Evolutionary conservation across 1,284 basidiomycete genomes (phyloP).

Genomic region (Chondrostereum purpureum): DNA sequence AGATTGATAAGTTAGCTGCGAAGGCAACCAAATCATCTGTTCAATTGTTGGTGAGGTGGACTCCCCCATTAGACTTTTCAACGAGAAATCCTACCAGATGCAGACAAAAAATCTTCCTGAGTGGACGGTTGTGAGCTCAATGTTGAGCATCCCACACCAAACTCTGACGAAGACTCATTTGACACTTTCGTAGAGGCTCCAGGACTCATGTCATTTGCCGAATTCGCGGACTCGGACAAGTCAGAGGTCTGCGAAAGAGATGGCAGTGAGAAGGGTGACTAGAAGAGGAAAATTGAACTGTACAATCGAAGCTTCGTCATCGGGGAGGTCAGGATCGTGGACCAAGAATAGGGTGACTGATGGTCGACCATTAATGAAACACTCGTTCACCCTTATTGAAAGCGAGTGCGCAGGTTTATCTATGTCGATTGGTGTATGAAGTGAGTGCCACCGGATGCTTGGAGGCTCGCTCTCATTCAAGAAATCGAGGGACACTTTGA

Average conservation of each 20-base stretch:
- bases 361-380: constrained; percentile 1
- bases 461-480: not conserved
- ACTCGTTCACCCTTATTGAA: constrained; percentile 1
- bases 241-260: too few species aligned
- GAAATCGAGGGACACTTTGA: constrained; percentile 1
- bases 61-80: not conserved
- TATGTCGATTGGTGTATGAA: not conserved
- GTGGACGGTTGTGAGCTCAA: not conserved
- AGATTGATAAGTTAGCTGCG: not conserved
- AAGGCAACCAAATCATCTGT: not conserved
- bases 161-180: not conserved
- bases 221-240: too few species aligned
- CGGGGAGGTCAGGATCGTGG: not conserved
- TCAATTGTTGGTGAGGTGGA: not conserved
- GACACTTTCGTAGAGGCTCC: too few species aligned
- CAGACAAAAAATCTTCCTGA: not conserved
- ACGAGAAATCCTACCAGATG: not conserved
- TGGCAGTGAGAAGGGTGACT: too few species aligned
- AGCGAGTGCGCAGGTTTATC: not conserved
- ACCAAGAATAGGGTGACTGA: constrained; percentile 2
- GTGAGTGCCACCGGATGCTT: constrained; percentile 1
- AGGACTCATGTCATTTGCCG: too few species aligned
- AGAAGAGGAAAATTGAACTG: too few species aligned
- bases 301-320: too few species aligned
- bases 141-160: not conserved